A percentile compares a stretch with the other conserved stretches of the same genome.
Evolutionary conservation across 306 rosid species (phyloP).

Genomic region (Sechiopsis laciniata): DNA sequence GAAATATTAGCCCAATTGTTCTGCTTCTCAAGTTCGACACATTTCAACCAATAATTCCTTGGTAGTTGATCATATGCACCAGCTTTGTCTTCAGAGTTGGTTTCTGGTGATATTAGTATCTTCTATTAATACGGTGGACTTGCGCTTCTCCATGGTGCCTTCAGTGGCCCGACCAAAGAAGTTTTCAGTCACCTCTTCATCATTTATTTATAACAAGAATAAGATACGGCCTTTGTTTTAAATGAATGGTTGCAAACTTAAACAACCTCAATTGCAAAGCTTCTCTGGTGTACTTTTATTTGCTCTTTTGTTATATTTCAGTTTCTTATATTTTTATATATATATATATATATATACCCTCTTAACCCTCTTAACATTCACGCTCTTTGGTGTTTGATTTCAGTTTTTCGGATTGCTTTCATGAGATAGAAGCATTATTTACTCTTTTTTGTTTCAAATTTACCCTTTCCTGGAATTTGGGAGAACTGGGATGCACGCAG

Average conservation of each 20-base stretch:
- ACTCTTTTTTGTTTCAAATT: background rate
- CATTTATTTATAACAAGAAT: background rate
- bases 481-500: slow-evolving; percentile 69
- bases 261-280: background rate
- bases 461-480: slow-evolving; percentile 48
- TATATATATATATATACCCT: no score
- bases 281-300: background rate
- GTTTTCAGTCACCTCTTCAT: background rate
- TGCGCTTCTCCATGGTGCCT: background rate
- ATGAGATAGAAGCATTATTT: background rate
- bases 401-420: slow-evolving; percentile 6
- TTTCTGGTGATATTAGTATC: background rate
- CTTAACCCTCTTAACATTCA: no score
- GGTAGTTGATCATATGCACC: no score
- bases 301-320: background rate
- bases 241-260: background rate
- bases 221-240: background rate
- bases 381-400: background rate
- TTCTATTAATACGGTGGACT: background rate
- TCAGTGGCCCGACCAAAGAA: background rate
- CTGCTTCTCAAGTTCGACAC: background rate
- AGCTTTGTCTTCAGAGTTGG: background rate
- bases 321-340: background rate
- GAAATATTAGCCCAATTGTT: background rate
- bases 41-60: background rate